Conservation (phyloP, 2,329 filamentous ascomycete species). For the Sporothrix dimorphospora region DNA sequence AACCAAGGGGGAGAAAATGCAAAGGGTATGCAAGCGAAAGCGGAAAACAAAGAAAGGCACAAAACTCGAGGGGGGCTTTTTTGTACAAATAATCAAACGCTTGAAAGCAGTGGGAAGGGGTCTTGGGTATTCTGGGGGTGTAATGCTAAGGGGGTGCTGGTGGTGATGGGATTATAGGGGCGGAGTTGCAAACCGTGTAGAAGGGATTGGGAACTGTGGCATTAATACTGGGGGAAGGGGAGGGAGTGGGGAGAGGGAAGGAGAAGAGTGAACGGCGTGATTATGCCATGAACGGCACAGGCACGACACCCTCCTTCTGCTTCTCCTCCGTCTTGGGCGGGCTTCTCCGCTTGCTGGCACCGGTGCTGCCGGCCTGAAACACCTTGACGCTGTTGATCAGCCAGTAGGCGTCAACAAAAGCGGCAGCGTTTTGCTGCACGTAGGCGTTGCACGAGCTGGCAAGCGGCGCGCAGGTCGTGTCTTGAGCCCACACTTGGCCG, state of each 20-base stretch:
- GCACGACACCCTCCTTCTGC: slow-evolving; percentile 14
- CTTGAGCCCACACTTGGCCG: slow-evolving; percentile 65
- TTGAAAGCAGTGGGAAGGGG: not conserved
- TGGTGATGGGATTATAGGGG: not conserved
- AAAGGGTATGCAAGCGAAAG: not conserved
- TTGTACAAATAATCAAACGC: slow-evolving; percentile 2
- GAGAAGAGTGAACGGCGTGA: not conserved
- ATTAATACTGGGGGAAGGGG: not conserved
- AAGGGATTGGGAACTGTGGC: not conserved
- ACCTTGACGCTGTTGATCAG: slow-evolving; percentile 72
- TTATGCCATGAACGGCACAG: slow-evolving; percentile 29
- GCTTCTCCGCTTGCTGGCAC: slow-evolving; percentile 18
- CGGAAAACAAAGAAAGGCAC: not conserved
- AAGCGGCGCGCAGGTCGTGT: slow-evolving; percentile 60
- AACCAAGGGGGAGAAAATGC: not conserved
- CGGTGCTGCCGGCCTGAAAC: slow-evolving; percentile 47
- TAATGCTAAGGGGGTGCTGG: not conserved
- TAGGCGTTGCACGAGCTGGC: slow-evolving; percentile 71
- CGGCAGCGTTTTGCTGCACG: slow-evolving; percentile 70
- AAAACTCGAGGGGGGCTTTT: not conserved
- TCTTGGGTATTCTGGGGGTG: not conserved
- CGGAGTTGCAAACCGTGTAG: not conserved
- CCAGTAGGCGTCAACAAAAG: slow-evolving; percentile 77
- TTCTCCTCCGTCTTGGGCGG: not conserved
- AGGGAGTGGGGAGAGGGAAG: not conserved